phyloP scores from a whole-genome alignment of 306 rosid species.

The Dryas octopetala region DNA sequence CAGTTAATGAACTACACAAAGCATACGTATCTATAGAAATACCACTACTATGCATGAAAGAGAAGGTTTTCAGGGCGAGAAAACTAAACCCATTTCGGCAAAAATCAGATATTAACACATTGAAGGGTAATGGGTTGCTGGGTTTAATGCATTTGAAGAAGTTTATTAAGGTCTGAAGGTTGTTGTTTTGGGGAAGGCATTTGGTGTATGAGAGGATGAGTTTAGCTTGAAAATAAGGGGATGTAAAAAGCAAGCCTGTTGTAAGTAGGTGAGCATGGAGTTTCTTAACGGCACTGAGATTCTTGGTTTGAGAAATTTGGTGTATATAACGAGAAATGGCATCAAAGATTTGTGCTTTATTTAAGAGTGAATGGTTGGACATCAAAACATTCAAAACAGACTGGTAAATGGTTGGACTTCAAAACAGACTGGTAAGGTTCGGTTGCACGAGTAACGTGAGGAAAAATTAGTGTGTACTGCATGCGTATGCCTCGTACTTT shows the following conservation, averaged over 20 bases:
- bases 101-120: constrained; percentile 46
- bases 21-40: constrained; percentile 64
- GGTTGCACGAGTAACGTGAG: background rate
- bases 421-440: background rate
- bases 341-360: too few relatives aligned
- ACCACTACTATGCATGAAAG: constrained; percentile 60
- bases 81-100: constrained; percentile 43
- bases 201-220: constrained; percentile 45
- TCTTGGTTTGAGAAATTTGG: constrained; percentile 35
- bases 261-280: constrained; percentile 58
- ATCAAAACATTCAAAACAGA: too few relatives aligned
- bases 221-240: constrained; percentile 41
- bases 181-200: constrained; percentile 25
- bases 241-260: constrained; percentile 42
- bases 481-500: too few relatives aligned
- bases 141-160: constrained; percentile 60
- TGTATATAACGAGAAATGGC: constrained; percentile 39
- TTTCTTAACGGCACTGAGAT: constrained; percentile 44
- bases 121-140: constrained; percentile 47
- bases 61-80: constrained; percentile 47
- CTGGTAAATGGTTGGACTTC: too few relatives aligned
- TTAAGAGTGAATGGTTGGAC: too few relatives aligned
- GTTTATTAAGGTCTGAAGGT: constrained; percentile 27
- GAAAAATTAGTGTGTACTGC: too few relatives aligned
- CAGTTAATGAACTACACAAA: constrained; percentile 60